Conservation (phyloP, 2,329 filamentous ascomycete genomes). For the Curvularia sp. region DNA sequence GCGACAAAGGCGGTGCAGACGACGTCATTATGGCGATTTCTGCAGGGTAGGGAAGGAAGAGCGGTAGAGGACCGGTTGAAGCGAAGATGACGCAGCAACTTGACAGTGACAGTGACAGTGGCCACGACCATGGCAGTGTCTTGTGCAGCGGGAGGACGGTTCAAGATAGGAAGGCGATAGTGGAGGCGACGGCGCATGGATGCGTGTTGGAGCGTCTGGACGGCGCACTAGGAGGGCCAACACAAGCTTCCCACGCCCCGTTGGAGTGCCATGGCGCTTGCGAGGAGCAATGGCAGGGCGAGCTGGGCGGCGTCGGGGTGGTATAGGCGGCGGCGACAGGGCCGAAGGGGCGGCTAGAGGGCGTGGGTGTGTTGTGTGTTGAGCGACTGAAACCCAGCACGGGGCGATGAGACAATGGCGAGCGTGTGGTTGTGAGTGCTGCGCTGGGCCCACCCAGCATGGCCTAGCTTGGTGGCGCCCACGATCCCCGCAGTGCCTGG, state of each 20-base stretch:
- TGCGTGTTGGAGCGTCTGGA: slow-evolving; percentile 27
- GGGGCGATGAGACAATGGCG: neutral
- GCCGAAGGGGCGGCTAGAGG: neutral
- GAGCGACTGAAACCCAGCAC: neutral
- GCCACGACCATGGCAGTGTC: neutral
- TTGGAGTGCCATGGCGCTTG: slow-evolving; percentile 2
- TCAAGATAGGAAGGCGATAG: slow-evolving; percentile 24
- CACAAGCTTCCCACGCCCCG: neutral
- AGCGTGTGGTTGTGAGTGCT: no score
- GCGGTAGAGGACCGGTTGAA: neutral
- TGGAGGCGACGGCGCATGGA: slow-evolving; percentile 10
- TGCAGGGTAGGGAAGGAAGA: neutral
- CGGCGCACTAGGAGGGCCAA: slow-evolving; percentile 23
- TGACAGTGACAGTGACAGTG: neutral
- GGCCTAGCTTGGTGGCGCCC: no score
- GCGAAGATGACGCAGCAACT: neutral
- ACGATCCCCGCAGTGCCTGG: neutral
- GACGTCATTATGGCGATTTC: neutral
- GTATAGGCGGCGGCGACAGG: neutral
- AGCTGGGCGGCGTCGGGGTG: no score
- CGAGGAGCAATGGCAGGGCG: neutral
- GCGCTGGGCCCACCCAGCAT: no score
- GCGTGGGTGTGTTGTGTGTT: neutral
- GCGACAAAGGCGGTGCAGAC: neutral
- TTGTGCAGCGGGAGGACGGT: slow-evolving; percentile 9